A percentile compares a stretch with the other conserved stretches of the same genome.
Evolutionary conservation across 352 stramenopile genomes (phyloP).

Genomic region (Phytophthora pisi): DNA sequence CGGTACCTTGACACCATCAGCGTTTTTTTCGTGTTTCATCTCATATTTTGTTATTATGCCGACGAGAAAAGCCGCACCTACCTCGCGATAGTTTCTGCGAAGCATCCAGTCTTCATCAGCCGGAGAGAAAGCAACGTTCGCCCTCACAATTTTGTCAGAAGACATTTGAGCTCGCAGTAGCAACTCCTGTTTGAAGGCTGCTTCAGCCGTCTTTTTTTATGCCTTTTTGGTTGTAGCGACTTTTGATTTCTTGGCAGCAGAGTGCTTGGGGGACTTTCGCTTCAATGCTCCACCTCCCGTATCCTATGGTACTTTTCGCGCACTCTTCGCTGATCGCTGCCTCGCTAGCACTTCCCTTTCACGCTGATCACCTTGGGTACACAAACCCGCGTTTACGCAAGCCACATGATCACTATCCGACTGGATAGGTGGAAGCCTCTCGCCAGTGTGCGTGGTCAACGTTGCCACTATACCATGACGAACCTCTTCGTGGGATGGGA

Average conservation of each 20-base stretch:
- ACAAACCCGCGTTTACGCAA: no score
- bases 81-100: not conserved
- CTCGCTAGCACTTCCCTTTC: no score
- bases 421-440: no score
- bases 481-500: no score
- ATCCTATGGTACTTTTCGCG: no score
- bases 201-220: not conserved
- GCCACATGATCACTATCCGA: no score
- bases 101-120: not conserved
- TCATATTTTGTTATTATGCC: not conserved
- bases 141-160: not conserved
- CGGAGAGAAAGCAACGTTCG: not conserved
- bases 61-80: not conserved
- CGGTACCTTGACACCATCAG: not conserved
- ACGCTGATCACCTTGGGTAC: no score
- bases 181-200: not conserved
- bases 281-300: no score
- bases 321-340: no score
- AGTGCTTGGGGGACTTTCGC: no score
- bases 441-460: no score
- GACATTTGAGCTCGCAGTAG: not conserved
- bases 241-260: not conserved
- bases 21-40: not conserved
- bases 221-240: not conserved
- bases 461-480: no score